phyloP scores from a whole-genome alignment of 2,329 filamentous ascomycete species.

The Epichloe coenophiala region DNA sequence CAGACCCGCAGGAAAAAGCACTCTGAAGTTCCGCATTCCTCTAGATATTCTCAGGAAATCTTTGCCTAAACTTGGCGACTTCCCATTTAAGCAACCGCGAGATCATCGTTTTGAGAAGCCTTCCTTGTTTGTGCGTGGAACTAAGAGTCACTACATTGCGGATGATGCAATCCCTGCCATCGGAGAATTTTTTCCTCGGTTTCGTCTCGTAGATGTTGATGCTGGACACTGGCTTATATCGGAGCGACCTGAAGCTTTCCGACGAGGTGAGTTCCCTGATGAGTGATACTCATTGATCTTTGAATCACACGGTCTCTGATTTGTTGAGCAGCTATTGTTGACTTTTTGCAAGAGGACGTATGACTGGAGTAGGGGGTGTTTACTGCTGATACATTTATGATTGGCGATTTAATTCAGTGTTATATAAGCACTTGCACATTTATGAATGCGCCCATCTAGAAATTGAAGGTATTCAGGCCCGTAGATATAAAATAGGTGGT shows the following conservation, averaged over 20 bases:
- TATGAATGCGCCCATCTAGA: too few species aligned
- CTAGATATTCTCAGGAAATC: conserved; percentile 53
- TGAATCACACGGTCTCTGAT: background rate
- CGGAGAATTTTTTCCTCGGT: conserved; percentile 70
- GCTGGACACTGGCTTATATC: conserved; percentile 81
- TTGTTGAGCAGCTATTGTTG: conserved; percentile 1
- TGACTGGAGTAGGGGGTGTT: too few species aligned
- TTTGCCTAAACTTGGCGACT: conserved; percentile 70
- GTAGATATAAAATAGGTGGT: too few species aligned
- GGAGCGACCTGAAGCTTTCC: conserved; percentile 72
- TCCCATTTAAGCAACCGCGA: conserved; percentile 69
- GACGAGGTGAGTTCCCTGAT: conserved; percentile 38
- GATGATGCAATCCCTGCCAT: conserved; percentile 71
- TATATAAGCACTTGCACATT: too few species aligned
- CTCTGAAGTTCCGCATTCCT: conserved; percentile 66
- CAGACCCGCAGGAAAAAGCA: conserved; percentile 34
- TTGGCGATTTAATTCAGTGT: too few species aligned
- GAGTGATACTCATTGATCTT: background rate
- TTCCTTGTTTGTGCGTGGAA: conserved; percentile 69
- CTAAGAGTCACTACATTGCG: conserved; percentile 62
- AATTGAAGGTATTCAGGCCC: too few species aligned
- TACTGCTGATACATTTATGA: too few species aligned
- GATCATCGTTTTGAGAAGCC: conserved; percentile 57
- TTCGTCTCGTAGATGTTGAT: conserved; percentile 60
- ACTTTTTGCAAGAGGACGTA: background rate